Evolutionary conservation across 257 asterid genomes (phyloP).

Genomic region (Solanum gracilifrons): DNA sequence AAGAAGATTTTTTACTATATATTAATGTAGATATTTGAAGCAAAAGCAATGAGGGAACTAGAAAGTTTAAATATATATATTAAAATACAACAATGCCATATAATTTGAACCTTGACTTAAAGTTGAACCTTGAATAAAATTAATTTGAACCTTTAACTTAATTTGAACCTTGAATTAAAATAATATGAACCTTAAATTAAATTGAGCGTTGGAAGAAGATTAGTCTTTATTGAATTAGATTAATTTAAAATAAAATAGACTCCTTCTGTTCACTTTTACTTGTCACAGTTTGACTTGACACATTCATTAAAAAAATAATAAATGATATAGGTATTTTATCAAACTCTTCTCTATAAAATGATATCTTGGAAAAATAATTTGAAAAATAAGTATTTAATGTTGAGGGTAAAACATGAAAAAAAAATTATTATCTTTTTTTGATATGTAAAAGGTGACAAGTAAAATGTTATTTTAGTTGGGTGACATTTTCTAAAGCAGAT

Average conservation of each 20-base stretch:
- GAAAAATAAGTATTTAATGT: no score
- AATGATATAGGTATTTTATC: no score
- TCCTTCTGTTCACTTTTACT: no score
- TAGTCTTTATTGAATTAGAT: background rate
- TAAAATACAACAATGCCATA: no score
- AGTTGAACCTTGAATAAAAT: background rate
- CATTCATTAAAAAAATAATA: no score
- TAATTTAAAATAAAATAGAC: background rate
- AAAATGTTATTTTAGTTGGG: background rate
- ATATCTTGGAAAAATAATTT: no score
- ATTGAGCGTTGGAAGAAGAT: background rate
- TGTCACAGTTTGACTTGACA: no score
- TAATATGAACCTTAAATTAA: background rate
- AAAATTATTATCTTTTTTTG: fast-evolving
- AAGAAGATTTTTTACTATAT: background rate
- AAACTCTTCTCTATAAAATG: no score
- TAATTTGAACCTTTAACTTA: background rate
- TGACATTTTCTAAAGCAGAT: background rate
- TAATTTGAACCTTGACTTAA: background rate
- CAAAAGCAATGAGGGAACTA: background rate
- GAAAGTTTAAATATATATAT: background rate
- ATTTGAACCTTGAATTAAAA: background rate
- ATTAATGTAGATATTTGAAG: background rate
- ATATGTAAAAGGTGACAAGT: no score
- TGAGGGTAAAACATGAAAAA: no score